phyloP scores from a whole-genome alignment of 2,329 filamentous ascomycete species.

The Penicillium sp. region DNA sequence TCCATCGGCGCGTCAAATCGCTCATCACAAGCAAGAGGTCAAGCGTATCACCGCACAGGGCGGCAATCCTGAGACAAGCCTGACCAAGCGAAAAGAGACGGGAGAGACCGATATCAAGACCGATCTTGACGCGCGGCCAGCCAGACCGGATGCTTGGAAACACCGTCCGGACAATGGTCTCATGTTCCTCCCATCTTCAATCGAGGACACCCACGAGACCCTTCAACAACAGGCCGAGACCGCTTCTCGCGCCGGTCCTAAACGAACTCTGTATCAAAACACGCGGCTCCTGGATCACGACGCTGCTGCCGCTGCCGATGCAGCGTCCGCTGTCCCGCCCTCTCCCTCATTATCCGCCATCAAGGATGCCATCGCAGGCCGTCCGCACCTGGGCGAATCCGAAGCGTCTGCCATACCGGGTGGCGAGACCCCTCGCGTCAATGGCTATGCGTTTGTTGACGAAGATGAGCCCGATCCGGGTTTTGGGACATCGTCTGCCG shows the following conservation, averaged over 20 bases:
- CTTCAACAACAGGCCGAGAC: constrained; percentile 63
- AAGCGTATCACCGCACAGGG: constrained; percentile 65
- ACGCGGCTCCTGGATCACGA: constrained; percentile 63
- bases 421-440: constrained; percentile 79
- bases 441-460: constrained; percentile 91
- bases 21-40: constrained; percentile 50
- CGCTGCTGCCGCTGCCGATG: constrained; percentile 29
- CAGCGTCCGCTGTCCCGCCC: constrained; percentile 49
- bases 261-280: constrained; percentile 72
- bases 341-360: constrained; percentile 82
- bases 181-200: constrained; percentile 63
- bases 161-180: constrained; percentile 69
- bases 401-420: constrained; percentile 49
- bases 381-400: constrained; percentile 55
- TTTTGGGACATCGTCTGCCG: constrained; percentile 8
- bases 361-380: constrained; percentile 74
- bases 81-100: constrained; percentile 26
- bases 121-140: constrained; percentile 63
- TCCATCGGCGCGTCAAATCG: constrained; percentile 55
- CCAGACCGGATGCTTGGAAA: constrained; percentile 71
- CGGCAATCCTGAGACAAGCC: constrained; percentile 54
- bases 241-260: constrained; percentile 67
- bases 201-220: constrained; percentile 54
- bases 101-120: constrained; percentile 54
- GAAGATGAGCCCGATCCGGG: constrained; percentile 52